Percentiles rank a stretch among this genome's conserved stretches.
phyloP scores from a whole-genome alignment of 345 rosid species.

The Dipteronia sinensis region DNA sequence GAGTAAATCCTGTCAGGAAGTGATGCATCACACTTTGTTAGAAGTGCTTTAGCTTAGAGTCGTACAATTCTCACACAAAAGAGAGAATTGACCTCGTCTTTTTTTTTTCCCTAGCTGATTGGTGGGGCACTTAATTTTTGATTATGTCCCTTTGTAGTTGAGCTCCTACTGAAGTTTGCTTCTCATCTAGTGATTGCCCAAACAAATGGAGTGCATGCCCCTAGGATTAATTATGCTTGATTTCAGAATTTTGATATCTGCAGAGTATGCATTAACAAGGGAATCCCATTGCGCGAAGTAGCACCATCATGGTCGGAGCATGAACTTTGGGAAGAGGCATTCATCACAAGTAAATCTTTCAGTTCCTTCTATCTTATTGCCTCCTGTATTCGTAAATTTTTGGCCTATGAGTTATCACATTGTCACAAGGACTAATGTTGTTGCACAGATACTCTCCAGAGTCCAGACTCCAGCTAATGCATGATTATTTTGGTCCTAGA shows the following conservation, averaged over 20 bases:
- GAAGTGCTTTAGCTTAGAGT: neutral
- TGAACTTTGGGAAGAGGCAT: conserved; percentile 74
- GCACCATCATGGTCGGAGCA: conserved; percentile 67
- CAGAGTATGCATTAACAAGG: conserved; percentile 61
- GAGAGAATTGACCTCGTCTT: neutral
- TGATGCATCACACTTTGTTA: neutral
- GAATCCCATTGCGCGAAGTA: conserved; percentile 59
- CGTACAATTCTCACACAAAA: neutral
- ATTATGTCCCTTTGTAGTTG: neutral
- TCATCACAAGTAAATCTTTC: conserved; percentile 58
- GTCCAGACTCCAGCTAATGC: neutral
- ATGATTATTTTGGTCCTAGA: neutral
- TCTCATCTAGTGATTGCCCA: neutral
- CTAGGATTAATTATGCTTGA: neutral
- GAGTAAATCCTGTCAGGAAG: neutral
- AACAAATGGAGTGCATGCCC: conserved; percentile 4
- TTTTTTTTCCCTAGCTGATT: neutral
- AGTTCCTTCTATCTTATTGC: neutral
- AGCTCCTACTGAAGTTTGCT: neutral
- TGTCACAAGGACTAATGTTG: neutral
- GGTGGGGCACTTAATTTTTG: neutral
- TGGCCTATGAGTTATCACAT: neutral
- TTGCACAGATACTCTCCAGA: neutral
- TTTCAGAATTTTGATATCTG: conserved; percentile 15
- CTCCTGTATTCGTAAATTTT: neutral